These are phyloP conservation scores for Linanthus parryae DNA, from an alignment of 148 eudicot genomes.

Conservation along the genomic window DNA sequence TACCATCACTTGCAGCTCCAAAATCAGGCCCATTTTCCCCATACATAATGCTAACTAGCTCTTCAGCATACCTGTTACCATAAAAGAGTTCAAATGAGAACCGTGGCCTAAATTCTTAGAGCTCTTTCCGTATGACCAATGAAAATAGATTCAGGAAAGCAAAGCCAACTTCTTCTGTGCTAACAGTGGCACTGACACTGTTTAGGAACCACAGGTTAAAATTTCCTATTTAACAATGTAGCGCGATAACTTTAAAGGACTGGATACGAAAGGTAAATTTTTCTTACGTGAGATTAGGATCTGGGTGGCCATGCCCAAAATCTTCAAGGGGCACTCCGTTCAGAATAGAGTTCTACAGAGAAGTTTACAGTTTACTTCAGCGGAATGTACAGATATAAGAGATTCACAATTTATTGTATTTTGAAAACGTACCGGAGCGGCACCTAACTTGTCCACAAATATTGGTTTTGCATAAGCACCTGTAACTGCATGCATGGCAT, in stretches of 20 bases:
- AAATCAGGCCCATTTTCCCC: slow-evolving; percentile 81
- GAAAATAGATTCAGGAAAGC: too few species aligned
- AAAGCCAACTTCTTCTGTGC: too few species aligned
- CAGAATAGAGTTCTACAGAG: slow-evolving; percentile 51
- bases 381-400: slow-evolving; percentile 1
- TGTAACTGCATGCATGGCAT: slow-evolving; percentile 98
- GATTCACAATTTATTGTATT: slow-evolving; percentile 5
- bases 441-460: slow-evolving; percentile 94
- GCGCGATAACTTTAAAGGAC: too few species aligned
- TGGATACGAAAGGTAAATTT: slow-evolving; percentile 16
- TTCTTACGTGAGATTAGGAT: slow-evolving; percentile 98
- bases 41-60: slow-evolving; percentile 78
- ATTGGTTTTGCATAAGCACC: slow-evolving; percentile 99
- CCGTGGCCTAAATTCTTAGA: too few species aligned
- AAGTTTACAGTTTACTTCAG: slow-evolving; percentile 16
- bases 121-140: too few species aligned
- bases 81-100: slow-evolving; percentile 16
- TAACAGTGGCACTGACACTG: too few species aligned
- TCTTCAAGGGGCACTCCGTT: slow-evolving; percentile 98
- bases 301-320: slow-evolving; percentile 99
- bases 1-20: slow-evolving; percentile 99
- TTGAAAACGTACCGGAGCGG: slow-evolving; percentile 55
- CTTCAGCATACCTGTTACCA: slow-evolving; percentile 80
- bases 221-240: too few species aligned
- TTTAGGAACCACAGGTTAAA: too few species aligned